phyloP scores from a whole-genome alignment of 202 grass and related monocot species.

The Tripidium arundinaceum region DNA sequence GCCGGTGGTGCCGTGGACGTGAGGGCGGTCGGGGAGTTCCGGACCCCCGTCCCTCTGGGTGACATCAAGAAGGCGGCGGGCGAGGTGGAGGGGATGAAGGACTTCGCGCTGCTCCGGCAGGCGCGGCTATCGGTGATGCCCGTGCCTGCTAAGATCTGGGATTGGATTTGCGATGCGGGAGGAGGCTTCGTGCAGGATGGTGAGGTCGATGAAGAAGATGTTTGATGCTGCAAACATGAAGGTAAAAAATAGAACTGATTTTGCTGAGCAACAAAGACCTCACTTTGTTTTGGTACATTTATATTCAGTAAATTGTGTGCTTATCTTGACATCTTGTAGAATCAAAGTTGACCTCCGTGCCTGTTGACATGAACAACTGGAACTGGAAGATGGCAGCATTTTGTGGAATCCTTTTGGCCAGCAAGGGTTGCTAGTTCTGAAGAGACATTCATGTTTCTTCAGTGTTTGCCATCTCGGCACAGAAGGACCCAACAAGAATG shows the following conservation, averaged over 20 bases:
- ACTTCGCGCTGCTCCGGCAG: conserved; percentile 69
- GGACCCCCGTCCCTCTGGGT: conserved; percentile 40
- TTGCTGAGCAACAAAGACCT: not conserved
- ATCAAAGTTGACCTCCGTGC: too few species aligned
- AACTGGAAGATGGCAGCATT: too few species aligned
- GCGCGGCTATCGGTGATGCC: conserved; percentile 79
- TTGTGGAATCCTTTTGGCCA: too few species aligned
- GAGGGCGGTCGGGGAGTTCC: conserved; percentile 53
- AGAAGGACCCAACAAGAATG: too few species aligned
- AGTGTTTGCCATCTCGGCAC: too few species aligned
- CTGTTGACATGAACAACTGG: too few species aligned
- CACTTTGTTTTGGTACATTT: too few species aligned
- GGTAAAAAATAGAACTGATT: not conserved
- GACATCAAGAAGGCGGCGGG: conserved; percentile 61
- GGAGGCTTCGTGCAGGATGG: conserved; percentile 48
- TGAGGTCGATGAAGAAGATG: conserved; percentile 16
- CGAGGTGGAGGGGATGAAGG: conserved; percentile 60
- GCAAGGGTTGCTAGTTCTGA: too few species aligned
- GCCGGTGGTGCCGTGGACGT: conserved; percentile 69
- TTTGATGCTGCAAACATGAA: not conserved
- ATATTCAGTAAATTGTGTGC: too few species aligned
- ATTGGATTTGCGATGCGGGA: conserved; percentile 65
- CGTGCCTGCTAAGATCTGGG: conserved; percentile 55
- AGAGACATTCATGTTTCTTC: too few species aligned
- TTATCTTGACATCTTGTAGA: too few species aligned